Conservation (phyloP, 2,329 filamentous ascomycete species). For the Stagonosporopsis cucurbitacearum region DNA sequence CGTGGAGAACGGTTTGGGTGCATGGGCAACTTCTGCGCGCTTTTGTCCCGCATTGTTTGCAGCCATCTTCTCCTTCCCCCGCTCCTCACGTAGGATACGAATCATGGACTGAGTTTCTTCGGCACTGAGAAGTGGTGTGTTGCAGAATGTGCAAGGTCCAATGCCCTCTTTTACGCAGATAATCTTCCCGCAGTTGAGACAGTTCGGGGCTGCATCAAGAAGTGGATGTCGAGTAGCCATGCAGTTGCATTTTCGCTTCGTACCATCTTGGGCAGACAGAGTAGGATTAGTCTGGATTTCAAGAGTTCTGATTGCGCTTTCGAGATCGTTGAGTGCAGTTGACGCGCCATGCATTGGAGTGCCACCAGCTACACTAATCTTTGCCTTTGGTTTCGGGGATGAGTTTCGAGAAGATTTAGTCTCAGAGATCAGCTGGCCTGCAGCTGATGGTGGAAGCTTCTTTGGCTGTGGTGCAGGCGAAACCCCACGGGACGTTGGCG, state of each 20-base stretch:
- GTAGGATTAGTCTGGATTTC: conserved; percentile 92
- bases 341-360: conserved; percentile 83
- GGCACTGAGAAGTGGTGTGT: conserved; percentile 71
- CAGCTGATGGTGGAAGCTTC: conserved; percentile 69
- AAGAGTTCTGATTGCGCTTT: conserved; percentile 82
- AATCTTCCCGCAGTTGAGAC: conserved; percentile 89
- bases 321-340: conserved; percentile 70
- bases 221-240: conserved; percentile 87
- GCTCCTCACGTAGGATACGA: conserved; percentile 79
- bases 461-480: conserved; percentile 56
- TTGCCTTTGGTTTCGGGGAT: conserved; percentile 62
- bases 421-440: conserved; percentile 85
- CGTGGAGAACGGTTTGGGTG: conserved; percentile 64
- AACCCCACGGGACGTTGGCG: conserved; percentile 44
- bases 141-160: conserved; percentile 92
- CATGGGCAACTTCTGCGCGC: conserved; percentile 68
- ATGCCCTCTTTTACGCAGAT: conserved; percentile 93
- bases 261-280: conserved; percentile 61
- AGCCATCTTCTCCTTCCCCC: conserved; percentile 84
- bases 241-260: conserved; percentile 79
- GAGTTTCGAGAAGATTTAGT: conserved; percentile 62
- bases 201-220: conserved; percentile 91
- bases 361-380: conserved; percentile 76
- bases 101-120: conserved; percentile 87
- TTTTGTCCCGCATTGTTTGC: conserved; percentile 75